Percentiles rank a stretch among this genome's conserved stretches.
These are phyloP conservation scores for Tribonema minus DNA, from an alignment of 108 stramenopile species.

Conservation along the genomic window DNA sequence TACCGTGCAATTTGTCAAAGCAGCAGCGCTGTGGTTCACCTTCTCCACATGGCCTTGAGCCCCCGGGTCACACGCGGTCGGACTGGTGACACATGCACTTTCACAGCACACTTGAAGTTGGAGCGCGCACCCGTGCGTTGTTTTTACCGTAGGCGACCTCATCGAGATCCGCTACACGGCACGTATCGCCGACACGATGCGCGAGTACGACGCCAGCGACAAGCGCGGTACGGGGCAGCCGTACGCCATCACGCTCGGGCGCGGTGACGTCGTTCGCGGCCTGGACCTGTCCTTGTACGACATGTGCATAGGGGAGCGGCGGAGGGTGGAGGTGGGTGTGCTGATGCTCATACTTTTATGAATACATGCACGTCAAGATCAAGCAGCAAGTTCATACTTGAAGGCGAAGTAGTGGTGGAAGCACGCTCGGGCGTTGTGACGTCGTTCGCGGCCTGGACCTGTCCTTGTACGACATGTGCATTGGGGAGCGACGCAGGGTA, in stretches of 20 bases:
- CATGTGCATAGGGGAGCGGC: slow-evolving; percentile 19
- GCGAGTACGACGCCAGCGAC: slow-evolving; percentile 35
- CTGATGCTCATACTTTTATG: no score
- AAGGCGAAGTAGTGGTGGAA: no score
- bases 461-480: slow-evolving; percentile 37
- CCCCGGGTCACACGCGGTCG: no score
- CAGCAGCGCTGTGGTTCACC: no score
- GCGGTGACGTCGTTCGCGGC: slow-evolving; percentile 24
- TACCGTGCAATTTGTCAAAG: no score
- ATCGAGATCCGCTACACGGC: neutral
- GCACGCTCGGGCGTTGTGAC: slow-evolving; percentile 19
- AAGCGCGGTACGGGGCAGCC: slow-evolving; percentile 31
- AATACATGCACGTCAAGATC: no score
- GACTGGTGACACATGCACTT: no score
- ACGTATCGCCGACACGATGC: neutral
- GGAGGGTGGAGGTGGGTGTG: neutral
- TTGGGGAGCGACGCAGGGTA: neutral
- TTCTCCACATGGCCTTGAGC: no score
- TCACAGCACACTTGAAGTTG: no score
- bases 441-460: slow-evolving; percentile 23
- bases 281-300: slow-evolving; percentile 30
- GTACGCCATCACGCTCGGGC: slow-evolving; percentile 27
- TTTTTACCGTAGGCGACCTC: neutral
- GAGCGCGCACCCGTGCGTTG: no score
- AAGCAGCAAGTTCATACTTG: no score